Evolutionary conservation across 495 filamentous ascomycete genomes (phyloP), one percentile per base, ranked within the genome.

Genomic region (Rostrohypoxylon terebratum): DNA sequence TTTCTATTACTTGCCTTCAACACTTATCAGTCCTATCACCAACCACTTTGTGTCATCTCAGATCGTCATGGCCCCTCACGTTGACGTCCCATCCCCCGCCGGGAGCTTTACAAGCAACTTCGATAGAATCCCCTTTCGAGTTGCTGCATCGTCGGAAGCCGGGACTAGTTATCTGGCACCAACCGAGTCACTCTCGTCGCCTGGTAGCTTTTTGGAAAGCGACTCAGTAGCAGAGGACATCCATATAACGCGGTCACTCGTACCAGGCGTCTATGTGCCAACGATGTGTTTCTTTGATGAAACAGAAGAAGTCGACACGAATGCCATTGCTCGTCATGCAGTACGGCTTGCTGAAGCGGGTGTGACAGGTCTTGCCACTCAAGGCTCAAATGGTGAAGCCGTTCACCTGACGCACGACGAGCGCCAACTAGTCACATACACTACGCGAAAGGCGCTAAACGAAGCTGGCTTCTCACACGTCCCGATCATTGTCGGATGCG

Each of bases 301-400:
- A 20, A 93, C 91, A 20, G 93, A 97, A 79, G 89, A 95, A 40
- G 84, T 97, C 63, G 93, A 96, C 73, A 77, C 90, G 8, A 72
- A 76, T 36, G 91, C 91, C 38, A 91, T 90, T 55, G 86, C 87
- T 61, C 89, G 84, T 62, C 94, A 97, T 78, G 91, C 93, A 34
- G 88, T 92, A 58, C 92, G 92, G 73, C 91, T 97, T n/a, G 93
- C 92, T 58, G 80, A 88, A 59, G 90, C 92, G 50, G 94, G 94
- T 59, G 88, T 96, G 36, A 87, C 90, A 44, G 94, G 94, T 54
- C 83, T 97, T 42, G 89, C 92, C 53, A 93, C 92, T 16, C 93
- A 96, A 79, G 94, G 94, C 28, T 94, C 92, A 79, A 97, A 97
- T 77, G 94, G 94, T 63, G 94, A 96, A 83, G 93, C 93, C 11